Base-by-base conservation (phyloP, 164 flowering plant species). In the Vitis riparia region DNA sequence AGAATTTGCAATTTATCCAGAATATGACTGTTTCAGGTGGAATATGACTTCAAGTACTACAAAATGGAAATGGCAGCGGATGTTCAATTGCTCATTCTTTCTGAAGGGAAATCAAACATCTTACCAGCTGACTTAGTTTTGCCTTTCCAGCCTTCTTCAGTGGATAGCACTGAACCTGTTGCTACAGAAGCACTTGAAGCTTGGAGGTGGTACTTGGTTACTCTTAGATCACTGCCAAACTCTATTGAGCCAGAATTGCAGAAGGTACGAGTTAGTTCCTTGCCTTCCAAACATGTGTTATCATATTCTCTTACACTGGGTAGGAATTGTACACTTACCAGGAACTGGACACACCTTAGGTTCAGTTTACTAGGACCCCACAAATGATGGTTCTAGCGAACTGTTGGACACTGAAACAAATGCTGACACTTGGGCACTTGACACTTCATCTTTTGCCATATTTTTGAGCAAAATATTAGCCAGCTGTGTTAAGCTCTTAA, bases 161-260 rank as follows among this genome's bases (percentile, higher is more conserved):
- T 70, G 6, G 74, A 74, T 59, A 70, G 80, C 30, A 53, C 52
- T 17, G 80, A 65, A 52, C 71, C 29, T 61, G 73, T 68, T 11
- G 63, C 65, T 50, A 53, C 71, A 66, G 89, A 87, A 74, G 73
- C 78, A 59, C 75, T 87, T 15, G 83, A 85, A 72, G 78, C 89
- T 62, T 95, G 98, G 98, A 91, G 97, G 70, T 91, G 97, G 97
- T 95, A 95, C 79, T 79, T 93, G 75, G 87, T 89, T 68, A 76
- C 86, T 37, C 76, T 83, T 47, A 87, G 87, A 76, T 84, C 88
- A 67, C 68, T 84, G 17, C 77, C 90, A 23, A 94, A 93, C 79
- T 81, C 88, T 13, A 90, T 95, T 71, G 92, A 84, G 27, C 75
- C 82, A 17, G 90, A 86, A 61, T 82, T 93, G 77, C 93, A 89